Base-by-base conservation (phyloP, 2,329 filamentous ascomycete species). In the Lachnellula arida region DNA sequence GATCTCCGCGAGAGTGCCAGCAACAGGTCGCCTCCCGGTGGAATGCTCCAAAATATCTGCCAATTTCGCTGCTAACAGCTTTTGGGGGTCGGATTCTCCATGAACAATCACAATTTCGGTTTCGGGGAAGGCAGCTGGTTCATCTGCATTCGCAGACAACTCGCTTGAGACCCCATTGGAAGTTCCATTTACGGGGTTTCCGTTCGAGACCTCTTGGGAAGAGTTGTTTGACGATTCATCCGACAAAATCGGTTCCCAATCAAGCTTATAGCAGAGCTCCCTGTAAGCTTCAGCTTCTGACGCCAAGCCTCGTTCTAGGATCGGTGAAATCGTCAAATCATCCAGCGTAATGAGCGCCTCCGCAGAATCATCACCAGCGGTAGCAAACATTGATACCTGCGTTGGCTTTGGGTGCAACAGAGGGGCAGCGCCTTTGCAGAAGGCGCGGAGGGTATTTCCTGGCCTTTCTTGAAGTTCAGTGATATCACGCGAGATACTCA, bases 251-350 rank as follows among this genome's bases (percentile, higher is more conserved):
- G 70, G 72, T 51, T 77, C 76, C 76, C 75, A 78, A 25, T 76
- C 70, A 4, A 77, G 46, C 64, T 76, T 78, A 63, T 75, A 78
- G 64, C 76, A 78, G 2, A 78, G 70, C 63, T 78, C 73, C 17
- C 74, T 68, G n/a, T 72, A 59, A 9, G 35, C 60, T 15, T 70
- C 68, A 8, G 54, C 52, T 15, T 71, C 68, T 2, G 63, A 58
- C 37, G 62, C 61, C 2, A 62, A 58, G 4, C 69, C 68, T 9
- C 67, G 68, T 32, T 75, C 74, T 37, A 75, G 60, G 44, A 77
- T 73, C 2, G 75, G 75, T 0, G 74, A 68, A n/a, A 78, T 67
- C 0, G 68, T 56, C 3, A 78, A 59, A 19, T 74, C 68, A 14
- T 72, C 73, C n/a, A 68, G 28, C 19, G 65, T 69, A 19, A 75